Base-by-base conservation (phyloP, 2,329 filamentous ascomycete species). In the Xylaria sp. region DNA sequence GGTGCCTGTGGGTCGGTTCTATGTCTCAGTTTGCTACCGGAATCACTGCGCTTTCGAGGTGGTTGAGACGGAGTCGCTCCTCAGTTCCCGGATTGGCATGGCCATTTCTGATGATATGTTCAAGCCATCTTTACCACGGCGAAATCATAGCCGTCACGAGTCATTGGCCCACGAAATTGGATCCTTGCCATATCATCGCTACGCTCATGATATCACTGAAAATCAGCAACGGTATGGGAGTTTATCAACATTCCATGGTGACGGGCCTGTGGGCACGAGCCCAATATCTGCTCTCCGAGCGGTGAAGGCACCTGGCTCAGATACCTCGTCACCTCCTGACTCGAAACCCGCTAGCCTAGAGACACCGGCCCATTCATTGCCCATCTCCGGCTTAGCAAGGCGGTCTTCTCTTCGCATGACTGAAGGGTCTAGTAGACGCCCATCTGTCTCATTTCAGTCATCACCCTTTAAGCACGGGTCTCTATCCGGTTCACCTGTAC, bases 401-500 rank as follows among this genome's bases (percentile, higher is more conserved):
- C 75, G 78, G 25, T 77, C 76, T 12, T 69, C 76, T 1, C 63
- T 80, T 42, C 80, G 81, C 52, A 78, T 77, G 14, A 77, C 80
- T 42, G 87, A 91, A 45, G 81, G 79, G 21, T 72, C 84, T 50
- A 83, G 83, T 56, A 86, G 93, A 70, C 87, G 92, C 56, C 89
- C 91, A 6, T 97, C 92, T 0, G 87, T 97, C 21, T 96, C 92
- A 0, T 97, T 97, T 71, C 92, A 96, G 70, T 70, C 69, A 31
- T 74, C 72, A 8, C 94, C 94, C 0, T 99, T 99, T 81, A 99
- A 99, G 77, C 92, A 94, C 14, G 94, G 94, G 11, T 96, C 94
- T 1, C 82, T 98, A n/a, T 96, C 94, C 2, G 92, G 91, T 3
- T 97, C 94, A 4, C 94, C 94, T 0, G 75, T 83, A n/a, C 79